Evolutionary conservation across 176 grass and related monocot genomes (phyloP).

Genomic region (Stipa capillata): DNA sequence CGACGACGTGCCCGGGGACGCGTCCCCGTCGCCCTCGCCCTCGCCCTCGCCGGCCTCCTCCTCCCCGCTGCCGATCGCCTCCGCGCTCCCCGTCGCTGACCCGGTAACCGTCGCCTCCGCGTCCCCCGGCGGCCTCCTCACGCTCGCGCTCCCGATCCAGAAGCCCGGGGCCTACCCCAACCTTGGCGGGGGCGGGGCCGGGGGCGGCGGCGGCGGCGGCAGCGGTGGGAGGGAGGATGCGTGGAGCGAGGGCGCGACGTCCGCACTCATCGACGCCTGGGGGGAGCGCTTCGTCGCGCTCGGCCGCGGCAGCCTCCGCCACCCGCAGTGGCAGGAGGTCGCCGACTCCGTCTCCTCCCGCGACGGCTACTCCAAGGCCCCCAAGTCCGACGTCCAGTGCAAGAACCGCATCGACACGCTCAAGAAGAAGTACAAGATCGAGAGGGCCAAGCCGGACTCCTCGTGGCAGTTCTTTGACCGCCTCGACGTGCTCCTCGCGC

Average conservation of each 20-base stretch:
- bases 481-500: constrained; percentile 67
- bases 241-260: constrained; percentile 93
- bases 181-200: constrained; percentile 18
- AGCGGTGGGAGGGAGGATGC: constrained; percentile 86
- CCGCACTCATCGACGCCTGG: constrained; percentile 90
- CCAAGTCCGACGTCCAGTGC: constrained; percentile 85
- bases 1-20: constrained; percentile 15
- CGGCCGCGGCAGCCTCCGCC: constrained; percentile 83
- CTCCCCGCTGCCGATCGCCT: neutral
- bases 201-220: constrained; percentile 20
- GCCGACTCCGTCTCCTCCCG: constrained; percentile 81
- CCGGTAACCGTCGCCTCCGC: constrained; percentile 40
- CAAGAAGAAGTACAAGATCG: constrained; percentile 99
- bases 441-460: constrained; percentile 61
- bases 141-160: constrained; percentile 69
- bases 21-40: constrained; percentile 9
- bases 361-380: constrained; percentile 72
- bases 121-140: constrained; percentile 31
- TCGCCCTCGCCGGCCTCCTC: neutral
- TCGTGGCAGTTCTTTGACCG: constrained; percentile 85
- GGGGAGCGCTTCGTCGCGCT: constrained; percentile 87
- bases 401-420: constrained; percentile 99
- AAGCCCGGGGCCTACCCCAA: constrained; percentile 26
- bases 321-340: constrained; percentile 99
- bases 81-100: constrained; percentile 29